Conservation (phyloP, 2,329 filamentous ascomycete species). For the Apiospora sp. region DNA sequence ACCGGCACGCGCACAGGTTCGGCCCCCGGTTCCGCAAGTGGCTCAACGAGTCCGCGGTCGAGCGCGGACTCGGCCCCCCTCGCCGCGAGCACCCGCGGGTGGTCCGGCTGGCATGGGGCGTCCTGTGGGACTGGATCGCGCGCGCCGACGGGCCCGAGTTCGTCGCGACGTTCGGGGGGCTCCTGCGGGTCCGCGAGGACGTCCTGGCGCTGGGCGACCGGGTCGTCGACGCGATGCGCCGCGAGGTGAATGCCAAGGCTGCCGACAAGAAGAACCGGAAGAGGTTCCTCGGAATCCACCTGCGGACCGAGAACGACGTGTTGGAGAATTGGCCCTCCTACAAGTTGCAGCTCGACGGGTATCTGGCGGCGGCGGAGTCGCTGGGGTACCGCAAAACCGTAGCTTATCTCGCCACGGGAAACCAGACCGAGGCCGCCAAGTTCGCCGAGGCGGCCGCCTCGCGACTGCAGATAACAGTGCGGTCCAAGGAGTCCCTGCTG, state of each 20-base stretch:
- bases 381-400: slow-evolving; percentile 42
- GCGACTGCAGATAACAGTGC: slow-evolving; percentile 40
- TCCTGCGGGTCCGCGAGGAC: slow-evolving; percentile 48
- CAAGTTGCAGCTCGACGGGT: slow-evolving; percentile 48
- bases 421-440: slow-evolving; percentile 47
- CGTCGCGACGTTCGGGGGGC: slow-evolving; percentile 52
- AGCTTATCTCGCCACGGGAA: slow-evolving; percentile 54
- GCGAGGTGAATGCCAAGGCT: slow-evolving; percentile 36
- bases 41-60: slow-evolving; percentile 33
- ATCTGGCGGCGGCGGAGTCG: slow-evolving; percentile 44
- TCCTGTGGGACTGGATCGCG: slow-evolving; percentile 54
- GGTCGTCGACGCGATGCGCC: slow-evolving; percentile 30
- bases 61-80: slow-evolving; percentile 30
- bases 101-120: slow-evolving; percentile 50
- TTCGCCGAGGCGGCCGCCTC: slow-evolving; percentile 43
- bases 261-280: slow-evolving; percentile 27
- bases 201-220: slow-evolving; percentile 39
- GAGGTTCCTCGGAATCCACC: slow-evolving; percentile 50
- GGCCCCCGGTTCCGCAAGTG: slow-evolving; percentile 42
- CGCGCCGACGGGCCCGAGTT: slow-evolving; percentile 56
- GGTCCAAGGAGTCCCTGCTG: slow-evolving; percentile 49
- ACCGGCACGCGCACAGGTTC: slow-evolving; percentile 49
- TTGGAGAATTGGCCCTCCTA: slow-evolving; percentile 53
- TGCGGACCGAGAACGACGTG: slow-evolving; percentile 55
- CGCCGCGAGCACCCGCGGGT: slow-evolving; percentile 42